These are phyloP conservation scores for Yamadazyma atmosphaerica DNA, from an alignment of 1,139 yeast genomes.

Conservation along the genomic window DNA sequence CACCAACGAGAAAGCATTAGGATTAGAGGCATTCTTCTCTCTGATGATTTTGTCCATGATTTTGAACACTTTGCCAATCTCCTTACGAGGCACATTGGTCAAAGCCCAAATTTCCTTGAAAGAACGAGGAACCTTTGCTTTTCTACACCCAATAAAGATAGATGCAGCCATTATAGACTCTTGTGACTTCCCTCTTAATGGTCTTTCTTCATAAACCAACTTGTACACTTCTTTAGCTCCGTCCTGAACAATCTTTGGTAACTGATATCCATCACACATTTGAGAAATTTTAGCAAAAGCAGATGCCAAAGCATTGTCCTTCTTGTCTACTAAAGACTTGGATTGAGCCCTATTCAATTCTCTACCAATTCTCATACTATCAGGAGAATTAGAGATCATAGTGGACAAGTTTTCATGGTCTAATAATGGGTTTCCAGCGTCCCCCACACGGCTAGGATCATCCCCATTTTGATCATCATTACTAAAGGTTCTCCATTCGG, in stretches of 20 bases:
- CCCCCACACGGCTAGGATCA: conserved; percentile 99
- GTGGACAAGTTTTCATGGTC: conserved; percentile 94
- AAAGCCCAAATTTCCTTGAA: conserved; percentile 95
- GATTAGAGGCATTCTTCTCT: conserved; percentile 57
- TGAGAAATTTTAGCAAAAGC: conserved; percentile 92
- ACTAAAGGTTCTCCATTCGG: conserved; percentile 98
- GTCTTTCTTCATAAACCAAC: conserved; percentile 84
- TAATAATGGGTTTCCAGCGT: conserved; percentile 91
- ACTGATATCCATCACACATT: conserved; percentile 95
- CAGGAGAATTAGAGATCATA: conserved; percentile 82
- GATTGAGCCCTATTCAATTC: conserved; percentile 90
- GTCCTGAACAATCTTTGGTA: conserved; percentile 94
- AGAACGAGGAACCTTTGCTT: conserved; percentile 92
- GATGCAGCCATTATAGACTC: conserved; percentile 98
- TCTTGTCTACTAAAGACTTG: conserved; percentile 79
- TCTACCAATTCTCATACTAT: conserved; percentile 74
- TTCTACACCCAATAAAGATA: conserved; percentile 90
- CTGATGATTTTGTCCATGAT: conserved; percentile 76
- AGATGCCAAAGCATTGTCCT: conserved; percentile 82
- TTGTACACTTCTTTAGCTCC: conserved; percentile 97
- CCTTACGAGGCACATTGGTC: conserved; percentile 91
- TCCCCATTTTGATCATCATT: conserved; percentile 98
- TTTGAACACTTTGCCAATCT: conserved; percentile 85
- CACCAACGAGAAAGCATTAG: conserved; percentile 31
- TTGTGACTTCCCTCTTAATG: conserved; percentile 86